Evolutionary conservation across 768 basidiomycete species (phyloP), one percentile per base, ranked within the genome.

Genomic region (Suillus decipiens): DNA sequence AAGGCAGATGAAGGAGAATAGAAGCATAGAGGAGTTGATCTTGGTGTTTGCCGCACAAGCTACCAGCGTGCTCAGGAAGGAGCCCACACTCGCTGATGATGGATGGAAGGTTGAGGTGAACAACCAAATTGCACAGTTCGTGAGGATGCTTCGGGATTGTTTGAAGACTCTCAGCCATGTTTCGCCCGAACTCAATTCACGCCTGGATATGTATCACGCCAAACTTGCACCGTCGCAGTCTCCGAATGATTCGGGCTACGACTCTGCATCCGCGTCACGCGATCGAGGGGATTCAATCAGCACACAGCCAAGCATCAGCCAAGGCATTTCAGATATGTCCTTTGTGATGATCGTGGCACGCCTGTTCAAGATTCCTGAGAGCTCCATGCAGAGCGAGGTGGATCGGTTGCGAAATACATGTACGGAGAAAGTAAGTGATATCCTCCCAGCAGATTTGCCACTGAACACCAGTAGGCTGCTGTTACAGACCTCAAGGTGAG

Each of bases 11-110:
- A 93, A 94, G 76, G 96, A 98, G 74, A 96, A 93, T 74, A 85
- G 97, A 53, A 97, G 96, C 79, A 93, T 98, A 43, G 97, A 99
- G 77, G 95, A 98, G 66, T 89, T 99, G 61, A 96, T 99, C 63
- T 82, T 99, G 59, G 92, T 92, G 84, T 98, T 98, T 70, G 96
- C 96, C 12, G 92, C 95, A 1, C 89, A 94, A 59, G 92, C 96
- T 3, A 94, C 93, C 3, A 83, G 86, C 33, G 86, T 93, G 10
- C 83, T 99, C 64, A 91, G 89, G 83, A 97, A 97, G 77, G 94
- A 96, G 67, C 92, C 92, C 0, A 83, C 90, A 2, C 79, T 95
- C 1, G 84, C 83, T 17, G 90, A 87, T 28, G 95, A 97, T 55
- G 90, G 86, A 24, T 98, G 96, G 96, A 99, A 98, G 73, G 73